Base-by-base conservation (phyloP, 805 yeast species). In the Cyberlindnera samutprakarnensis region DNA sequence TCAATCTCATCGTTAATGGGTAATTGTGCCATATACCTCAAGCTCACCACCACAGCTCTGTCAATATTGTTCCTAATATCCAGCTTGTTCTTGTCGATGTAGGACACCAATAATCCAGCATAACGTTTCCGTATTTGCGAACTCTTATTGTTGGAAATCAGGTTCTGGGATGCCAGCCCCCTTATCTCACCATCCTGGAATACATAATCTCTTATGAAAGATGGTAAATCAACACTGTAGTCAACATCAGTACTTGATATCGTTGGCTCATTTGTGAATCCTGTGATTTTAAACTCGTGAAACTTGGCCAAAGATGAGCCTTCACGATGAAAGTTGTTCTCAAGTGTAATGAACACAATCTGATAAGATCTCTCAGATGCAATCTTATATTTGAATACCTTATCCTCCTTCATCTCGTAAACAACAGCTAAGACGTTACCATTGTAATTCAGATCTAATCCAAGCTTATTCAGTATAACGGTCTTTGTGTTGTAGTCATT, bases 401-500 rank as follows among this genome's bases (percentile, higher is more conserved):
- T 35, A 12, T 35, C 33, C 13, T 41, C 39, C 11, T 38, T 40
- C 9, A 51, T 35, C 4, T 43, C 49, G 23, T 44, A 51, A 2
- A 49, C 7, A 2, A 49, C 15, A 8, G 51, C 46, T 2, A 45
- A 23, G 1, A 44, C 14, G 18, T 35, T 44, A 4, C 47, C 43
- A 27, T 30, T 35, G 23, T 23, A 42, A 25, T 49, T 51, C 8
- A 35, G 8, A 21, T 31, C 40, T 4, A 32, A 17, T 0, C 56
- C 56, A 26, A 30, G 39, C 7, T 35, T 28, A 20, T 40, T 45
- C 6, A 46, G 23, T 2, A 28, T 25, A 7, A 33, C 38, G 5
- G 18, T 32, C 23, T 46, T 47, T 12, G 49, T 44, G 23, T 42
- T 42, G 31, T 43, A 49, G 28, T 48, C 53, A 30, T 51, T 48